Base-by-base conservation (phyloP, 768 basidiomycete species). In the Xerocomus spinulosus region DNA sequence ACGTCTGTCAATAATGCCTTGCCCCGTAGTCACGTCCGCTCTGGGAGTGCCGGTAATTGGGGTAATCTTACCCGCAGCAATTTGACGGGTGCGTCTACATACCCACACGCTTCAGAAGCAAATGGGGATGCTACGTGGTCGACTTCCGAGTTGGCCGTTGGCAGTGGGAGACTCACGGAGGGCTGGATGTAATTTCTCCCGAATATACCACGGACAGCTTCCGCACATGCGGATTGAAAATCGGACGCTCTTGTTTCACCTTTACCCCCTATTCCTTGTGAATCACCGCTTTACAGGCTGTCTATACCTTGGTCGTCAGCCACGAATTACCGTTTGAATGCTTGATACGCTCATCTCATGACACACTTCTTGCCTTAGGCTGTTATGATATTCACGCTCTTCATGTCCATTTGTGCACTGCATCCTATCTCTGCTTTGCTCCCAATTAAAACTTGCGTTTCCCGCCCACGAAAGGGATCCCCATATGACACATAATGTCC, bases 21-120 rank as follows among this genome's bases (percentile, higher is more conserved):
- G 33, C 55, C 72, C 17, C 79, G 85, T 48, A 80, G 84, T 30
- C 87, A 90, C 60, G 79, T 80, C 50, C 82, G 87, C 51, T 80
- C 85, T 36, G 87, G 87, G 38, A 89, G 87, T 63, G 84, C 83
- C 23, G 86, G 86, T 26, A 89, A 87, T 62, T 89, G 87, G 87
- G 83, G 73, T 35, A 79, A 69, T 57, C 73, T 85, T 56, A 62
- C 79, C 23, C 77, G 82, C 62, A 77, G 68, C 59, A 75, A 74
- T 60, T 68, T 82, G 44, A 68, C 69, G 44, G 69, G 72, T 49
- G 71, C 73, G 30, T 68, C 72, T n/a, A 61, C 79, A 32, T 80
- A 79, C 56, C 73, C 80, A 12, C 77, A 79, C 48, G 73, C 76
- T 32, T 70, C 81, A 8, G 82, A 79, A 58, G 77, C 79, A 4